phyloP scores from a whole-genome alignment of 306 rosid genomes.

The Sindora glabra region DNA sequence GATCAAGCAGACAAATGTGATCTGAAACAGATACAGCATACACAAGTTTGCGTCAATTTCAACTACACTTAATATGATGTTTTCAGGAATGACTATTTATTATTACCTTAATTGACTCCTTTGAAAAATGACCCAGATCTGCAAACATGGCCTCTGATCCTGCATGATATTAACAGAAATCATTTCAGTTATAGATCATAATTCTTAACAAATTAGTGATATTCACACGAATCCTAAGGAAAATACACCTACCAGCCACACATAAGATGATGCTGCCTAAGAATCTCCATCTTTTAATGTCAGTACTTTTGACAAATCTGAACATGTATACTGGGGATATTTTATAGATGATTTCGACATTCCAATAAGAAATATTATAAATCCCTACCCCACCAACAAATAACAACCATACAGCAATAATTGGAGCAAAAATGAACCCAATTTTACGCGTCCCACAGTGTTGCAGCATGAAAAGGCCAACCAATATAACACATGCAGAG shows the following conservation, averaged over 20 bases:
- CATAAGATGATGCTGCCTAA: conserved; percentile 62
- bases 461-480: conserved; percentile 71
- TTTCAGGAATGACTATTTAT: background rate
- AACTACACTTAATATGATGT: background rate
- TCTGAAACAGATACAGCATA: conserved; percentile 34
- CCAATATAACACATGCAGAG: conserved; percentile 58
- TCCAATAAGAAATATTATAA: conserved; percentile 46
- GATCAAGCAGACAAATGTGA: conserved; percentile 65
- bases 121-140: conserved; percentile 74
- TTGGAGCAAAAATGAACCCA: conserved; percentile 79
- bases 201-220: background rate
- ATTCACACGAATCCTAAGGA: background rate
- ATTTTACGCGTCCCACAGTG: conserved; percentile 61
- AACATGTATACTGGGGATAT: conserved; percentile 52
- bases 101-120: conserved; percentile 66
- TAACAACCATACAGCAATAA: conserved; percentile 55
- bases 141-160: conserved; percentile 83
- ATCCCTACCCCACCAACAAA: conserved; percentile 45
- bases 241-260: conserved; percentile 40
- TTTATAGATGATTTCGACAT: conserved; percentile 42
- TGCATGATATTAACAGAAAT: conserved; percentile 11
- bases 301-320: conserved; percentile 36
- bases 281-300: conserved; percentile 44
- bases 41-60: conserved; percentile 12
- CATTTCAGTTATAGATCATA: background rate